Base-by-base conservation (phyloP, 2,329 filamentous ascomycete genomes). In the Phyllosticta citrichinensis region DNA sequence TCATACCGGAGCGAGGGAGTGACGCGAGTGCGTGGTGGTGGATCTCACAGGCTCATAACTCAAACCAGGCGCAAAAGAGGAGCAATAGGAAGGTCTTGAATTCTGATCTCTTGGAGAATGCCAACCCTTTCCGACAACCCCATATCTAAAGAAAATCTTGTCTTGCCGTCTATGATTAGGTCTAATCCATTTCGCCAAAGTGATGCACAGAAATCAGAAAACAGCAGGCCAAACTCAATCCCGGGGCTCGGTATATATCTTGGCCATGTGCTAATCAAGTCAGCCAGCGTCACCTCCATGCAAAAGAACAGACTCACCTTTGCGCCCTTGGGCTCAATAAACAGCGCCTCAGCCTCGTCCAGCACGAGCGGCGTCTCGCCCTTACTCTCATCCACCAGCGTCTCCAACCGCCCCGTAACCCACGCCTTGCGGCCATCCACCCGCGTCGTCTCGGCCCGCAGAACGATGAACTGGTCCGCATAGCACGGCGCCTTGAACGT, bases 361-460 rank as follows among this genome's bases (percentile, higher is more conserved):
- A 97, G 73, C 55, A 92, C 81, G 17, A 81, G 83, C 35, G 84
- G 79, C 66, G 77, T 78, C 25, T 80, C 76, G 62, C 65, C 89
- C 65, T 84, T 84, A 0, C 85, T 87, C 73, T 91, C 87, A 25
- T 86, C 88, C 58, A 91, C 74, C 63, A 97, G 75, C 60, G 89
- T 87, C 81, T 96, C 91, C 68, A 97, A 86, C 66, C 84, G 83
- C 1, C 91, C 94, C 75, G 89, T 87, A 1, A 97, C 91, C 91
- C 91, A 97, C 12, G 91, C 93, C 78, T 97, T 97, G 64, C 94
- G 82, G 0, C 94, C 93, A 71, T 97, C 91, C 1, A 93, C 88
- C 77, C 88, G 92, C 10, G 83, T 86, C 20, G 92, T 96, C 71
- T 85, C 83, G 3, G 90, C 92, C 64, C 83, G 81, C 62, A 99